phyloP scores from a whole-genome alignment of 257 asterid species.

The Penstemon barbatus region DNA sequence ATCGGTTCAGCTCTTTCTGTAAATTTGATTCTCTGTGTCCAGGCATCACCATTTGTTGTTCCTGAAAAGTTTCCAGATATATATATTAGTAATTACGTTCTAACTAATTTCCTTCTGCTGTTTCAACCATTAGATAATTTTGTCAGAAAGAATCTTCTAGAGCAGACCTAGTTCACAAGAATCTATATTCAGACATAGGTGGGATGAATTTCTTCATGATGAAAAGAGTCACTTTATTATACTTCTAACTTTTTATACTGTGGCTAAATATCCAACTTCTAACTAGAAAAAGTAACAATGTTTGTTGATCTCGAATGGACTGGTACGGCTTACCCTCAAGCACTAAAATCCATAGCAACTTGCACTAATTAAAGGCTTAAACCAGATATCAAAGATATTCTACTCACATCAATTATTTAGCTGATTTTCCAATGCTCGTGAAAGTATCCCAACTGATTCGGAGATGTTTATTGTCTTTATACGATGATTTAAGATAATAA shows the following conservation, averaged over 20 bases:
- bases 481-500: not conserved
- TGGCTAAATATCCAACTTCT: not conserved
- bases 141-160: not conserved
- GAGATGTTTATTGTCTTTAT: not conserved
- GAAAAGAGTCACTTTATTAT: not conserved
- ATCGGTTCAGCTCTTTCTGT: conserved; percentile 85
- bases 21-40: conserved; percentile 86
- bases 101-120: not conserved
- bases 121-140: not conserved
- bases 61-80: conserved; percentile 40
- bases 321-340: not conserved
- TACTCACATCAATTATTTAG: not conserved
- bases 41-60: conserved; percentile 98
- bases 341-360: not conserved
- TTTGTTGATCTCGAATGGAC: not conserved
- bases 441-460: not conserved
- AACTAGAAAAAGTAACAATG: not conserved
- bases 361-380: not conserved
- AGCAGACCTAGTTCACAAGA: not conserved
- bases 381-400: not conserved
- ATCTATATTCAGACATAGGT: not conserved
- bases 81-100: not conserved
- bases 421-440: not conserved
- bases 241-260: not conserved
- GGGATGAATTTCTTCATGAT: not conserved